Evolutionary conservation across 2,329 filamentous ascomycete genomes (phyloP).

Genomic region (Aspergillus transmontanensis): DNA sequence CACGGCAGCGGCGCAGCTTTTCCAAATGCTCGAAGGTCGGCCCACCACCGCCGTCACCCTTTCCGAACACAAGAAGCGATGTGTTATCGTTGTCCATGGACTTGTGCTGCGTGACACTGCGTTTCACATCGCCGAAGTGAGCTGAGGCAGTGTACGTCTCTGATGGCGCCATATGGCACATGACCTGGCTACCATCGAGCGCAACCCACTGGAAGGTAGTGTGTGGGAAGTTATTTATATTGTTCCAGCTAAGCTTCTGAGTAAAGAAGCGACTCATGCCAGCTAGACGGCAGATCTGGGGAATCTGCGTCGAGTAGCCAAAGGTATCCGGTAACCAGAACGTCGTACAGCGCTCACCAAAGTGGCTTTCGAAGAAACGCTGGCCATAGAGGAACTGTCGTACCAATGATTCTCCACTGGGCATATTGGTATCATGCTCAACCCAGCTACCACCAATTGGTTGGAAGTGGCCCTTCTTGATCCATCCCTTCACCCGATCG

Average conservation of each 20-base stretch:
- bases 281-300: slow-evolving; percentile 89
- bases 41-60: slow-evolving; percentile 93
- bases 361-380: slow-evolving; percentile 89
- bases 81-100: slow-evolving; percentile 91
- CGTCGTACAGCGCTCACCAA: slow-evolving; percentile 83
- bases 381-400: slow-evolving; percentile 96
- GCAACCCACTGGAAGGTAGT: slow-evolving; percentile 99
- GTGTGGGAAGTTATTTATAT: slow-evolving; percentile 98
- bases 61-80: slow-evolving; percentile 90
- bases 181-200: slow-evolving; percentile 91
- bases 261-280: slow-evolving; percentile 97
- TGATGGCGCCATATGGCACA: slow-evolving; percentile 95
- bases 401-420: slow-evolving; percentile 89
- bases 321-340: slow-evolving; percentile 99
- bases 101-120: slow-evolving; percentile 90
- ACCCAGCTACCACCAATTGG: slow-evolving; percentile 98
- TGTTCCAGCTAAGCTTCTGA: slow-evolving; percentile 99
- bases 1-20: slow-evolving; percentile 89
- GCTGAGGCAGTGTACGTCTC: slow-evolving; percentile 96
- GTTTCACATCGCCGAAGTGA: slow-evolving; percentile 89
- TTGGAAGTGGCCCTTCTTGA: slow-evolving; percentile 87
- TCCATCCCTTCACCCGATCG: slow-evolving; percentile 86
- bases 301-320: slow-evolving; percentile 92
- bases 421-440: slow-evolving; percentile 97
- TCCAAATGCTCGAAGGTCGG: slow-evolving; percentile 93